Conservation (phyloP, 2,329 filamentous ascomycete species). For the Volutella citrinella region DNA sequence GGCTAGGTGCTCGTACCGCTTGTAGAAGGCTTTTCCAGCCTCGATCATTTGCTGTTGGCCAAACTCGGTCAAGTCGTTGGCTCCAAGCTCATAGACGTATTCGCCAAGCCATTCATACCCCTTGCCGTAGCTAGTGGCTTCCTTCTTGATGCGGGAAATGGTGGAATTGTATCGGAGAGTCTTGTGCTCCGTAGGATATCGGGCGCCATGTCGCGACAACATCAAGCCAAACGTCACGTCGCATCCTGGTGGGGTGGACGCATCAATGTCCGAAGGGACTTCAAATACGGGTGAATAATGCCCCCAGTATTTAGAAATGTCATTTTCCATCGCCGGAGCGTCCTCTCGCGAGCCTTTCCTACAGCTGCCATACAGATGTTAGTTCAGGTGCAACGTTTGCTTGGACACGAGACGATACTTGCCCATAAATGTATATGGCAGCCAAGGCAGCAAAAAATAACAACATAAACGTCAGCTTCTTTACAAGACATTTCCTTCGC, state of each 20-base stretch:
- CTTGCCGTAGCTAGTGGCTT: slow-evolving; percentile 53
- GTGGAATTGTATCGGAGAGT: slow-evolving; percentile 60
- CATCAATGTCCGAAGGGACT: slow-evolving; percentile 63
- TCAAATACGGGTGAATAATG: slow-evolving; percentile 86
- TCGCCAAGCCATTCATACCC: slow-evolving; percentile 68
- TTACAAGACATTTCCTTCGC: too few species aligned
- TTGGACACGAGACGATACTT: too few species aligned
- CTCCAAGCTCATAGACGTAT: slow-evolving; percentile 69
- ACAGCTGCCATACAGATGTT: neutral
- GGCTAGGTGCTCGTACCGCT: slow-evolving; percentile 65
- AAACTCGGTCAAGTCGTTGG: slow-evolving; percentile 65
- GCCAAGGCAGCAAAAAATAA: too few species aligned
- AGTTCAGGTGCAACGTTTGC: too few species aligned
- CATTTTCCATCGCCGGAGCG: slow-evolving; percentile 32
- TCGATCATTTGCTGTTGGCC: slow-evolving; percentile 68
- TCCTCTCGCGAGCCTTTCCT: neutral
- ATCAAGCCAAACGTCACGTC: slow-evolving; percentile 75
- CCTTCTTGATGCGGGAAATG: slow-evolving; percentile 62
- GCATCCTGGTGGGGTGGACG: slow-evolving; percentile 64
- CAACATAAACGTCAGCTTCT: too few species aligned
- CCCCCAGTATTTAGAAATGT: slow-evolving; percentile 68
- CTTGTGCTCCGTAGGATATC: slow-evolving; percentile 73
- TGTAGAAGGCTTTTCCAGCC: slow-evolving; percentile 73
- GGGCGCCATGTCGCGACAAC: slow-evolving; percentile 80
- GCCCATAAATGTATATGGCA: too few species aligned